Evolutionary conservation across 208 protist species (phyloP), one percentile per base, ranked within the genome.

Genomic region (Acanthamoeba sp.): DNA sequence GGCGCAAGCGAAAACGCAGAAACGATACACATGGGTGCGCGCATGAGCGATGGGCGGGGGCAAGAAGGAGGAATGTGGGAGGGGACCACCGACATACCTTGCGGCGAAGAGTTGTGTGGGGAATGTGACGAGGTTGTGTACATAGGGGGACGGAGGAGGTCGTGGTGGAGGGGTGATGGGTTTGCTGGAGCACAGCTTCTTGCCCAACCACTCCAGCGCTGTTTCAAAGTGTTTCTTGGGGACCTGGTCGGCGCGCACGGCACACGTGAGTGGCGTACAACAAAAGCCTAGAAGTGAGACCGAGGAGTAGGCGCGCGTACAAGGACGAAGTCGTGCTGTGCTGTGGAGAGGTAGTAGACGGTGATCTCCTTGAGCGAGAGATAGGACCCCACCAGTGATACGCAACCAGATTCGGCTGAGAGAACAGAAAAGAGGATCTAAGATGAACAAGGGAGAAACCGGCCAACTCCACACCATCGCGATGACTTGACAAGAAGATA

Each of bases 331-430:
- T 93, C 88, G 64, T 76, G 52, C 38, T 93, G 52, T 12, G 88
- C 88, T 55, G 88, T 93, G 64, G 59, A 78, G n/a, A 93, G 62
- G 78, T 93, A 93, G 64, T 93, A 93, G 57, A 93, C 62, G 64
- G 59, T 42, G 29, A 93, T 93, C 6, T 76, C 88, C 48, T 50
- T 78, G n/a, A 50, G 40, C 40, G 88, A 50, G 27, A 93, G 48
- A 48, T 69, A 66, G 12, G 82, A 90, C 16, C 82, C 82, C 82
- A 90, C 82, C 24, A 90, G 27, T 32, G 82, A 66, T 22, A 90
- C 82, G 40, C 45, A 69, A 69, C 82, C 82, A n/a, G 82, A 57
- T 38, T 90, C 82, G 40, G 82, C 82, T 90, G 82, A 14, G 14
- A 69, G 36, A 0, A 3, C 27, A 69, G 12, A 2, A 34, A 6